These are phyloP conservation scores for Cryptosporidium canis DNA, from an alignment of 169 alveolate genomes.

Conservation along the genomic window DNA sequence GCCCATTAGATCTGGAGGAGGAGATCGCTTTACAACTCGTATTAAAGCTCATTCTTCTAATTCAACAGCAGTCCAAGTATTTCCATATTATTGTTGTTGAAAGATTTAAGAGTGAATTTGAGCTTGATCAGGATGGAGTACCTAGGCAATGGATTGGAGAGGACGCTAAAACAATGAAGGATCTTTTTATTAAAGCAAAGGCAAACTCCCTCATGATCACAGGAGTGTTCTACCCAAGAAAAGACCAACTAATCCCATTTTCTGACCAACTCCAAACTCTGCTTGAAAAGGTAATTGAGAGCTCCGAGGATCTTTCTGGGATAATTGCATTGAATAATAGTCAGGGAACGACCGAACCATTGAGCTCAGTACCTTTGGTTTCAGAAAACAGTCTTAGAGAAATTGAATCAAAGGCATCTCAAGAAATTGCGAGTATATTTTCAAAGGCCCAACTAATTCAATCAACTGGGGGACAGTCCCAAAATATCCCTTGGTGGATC, in stretches of 20 bases:
- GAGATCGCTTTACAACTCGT: constrained; percentile 62
- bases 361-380: neutral
- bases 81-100: constrained; percentile 37
- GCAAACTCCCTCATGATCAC: constrained; percentile 17
- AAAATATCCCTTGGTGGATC: constrained; percentile 71
- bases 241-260: neutral
- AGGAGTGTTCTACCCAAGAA: neutral
- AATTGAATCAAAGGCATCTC: constrained; percentile 41
- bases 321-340: neutral
- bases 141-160: constrained; percentile 73
- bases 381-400: constrained; percentile 5
- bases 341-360: neutral
- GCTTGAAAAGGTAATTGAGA: neutral
- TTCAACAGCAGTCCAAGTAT: constrained; percentile 57
- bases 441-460: constrained; percentile 67
- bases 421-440: constrained; percentile 47
- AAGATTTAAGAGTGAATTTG: constrained; percentile 49
- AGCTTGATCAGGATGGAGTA: constrained; percentile 49
- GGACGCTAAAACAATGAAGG: constrained; percentile 34
- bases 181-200: constrained; percentile 44
- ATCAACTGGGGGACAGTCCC: constrained; percentile 63
- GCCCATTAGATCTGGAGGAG: constrained; percentile 3
- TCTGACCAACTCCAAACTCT: neutral
- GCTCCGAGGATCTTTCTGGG: neutral
- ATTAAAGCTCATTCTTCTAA: neutral